A percentile compares a stretch with the other conserved stretches of the same genome.
Conservation (phyloP, 345 rosid genomes). For the Populus alba region DNA sequence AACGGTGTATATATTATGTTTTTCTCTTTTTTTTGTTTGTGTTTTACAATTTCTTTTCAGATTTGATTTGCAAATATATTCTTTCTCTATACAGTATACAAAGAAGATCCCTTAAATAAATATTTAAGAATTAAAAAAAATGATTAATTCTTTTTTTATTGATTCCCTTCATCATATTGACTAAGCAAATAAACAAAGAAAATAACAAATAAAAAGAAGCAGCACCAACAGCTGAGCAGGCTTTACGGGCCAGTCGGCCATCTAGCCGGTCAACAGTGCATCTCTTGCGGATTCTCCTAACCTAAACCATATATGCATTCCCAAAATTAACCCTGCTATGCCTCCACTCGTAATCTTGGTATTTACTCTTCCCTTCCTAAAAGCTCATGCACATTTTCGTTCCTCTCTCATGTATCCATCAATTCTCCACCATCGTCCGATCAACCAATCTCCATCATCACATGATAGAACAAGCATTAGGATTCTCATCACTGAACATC, state of each 20-base stretch:
- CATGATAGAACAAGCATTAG: slow-evolving; percentile 76
- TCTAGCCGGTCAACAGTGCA: background rate
- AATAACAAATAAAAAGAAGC: slow-evolving; percentile 7
- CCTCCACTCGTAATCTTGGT: background rate
- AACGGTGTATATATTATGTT: too few species aligned
- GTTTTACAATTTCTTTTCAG: too few species aligned
- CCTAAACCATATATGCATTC: background rate
- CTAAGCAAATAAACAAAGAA: background rate
- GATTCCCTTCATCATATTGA: background rate
- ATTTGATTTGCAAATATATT: too few species aligned
- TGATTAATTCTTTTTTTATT: too few species aligned
- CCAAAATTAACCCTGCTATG: slow-evolving; percentile 22
- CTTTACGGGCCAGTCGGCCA: background rate
- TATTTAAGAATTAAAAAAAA: too few species aligned
- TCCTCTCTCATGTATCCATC: background rate
- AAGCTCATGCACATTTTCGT: background rate
- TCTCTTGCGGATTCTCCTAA: background rate
- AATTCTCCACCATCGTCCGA: background rate
- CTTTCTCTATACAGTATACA: too few species aligned
- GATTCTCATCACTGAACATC: slow-evolving; percentile 94
- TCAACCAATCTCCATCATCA: slow-evolving; percentile 17
- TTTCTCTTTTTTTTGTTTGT: too few species aligned
- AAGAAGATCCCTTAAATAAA: too few species aligned
- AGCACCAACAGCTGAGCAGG: slow-evolving; percentile 18
- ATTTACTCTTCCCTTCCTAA: slow-evolving; percentile 30